A percentile compares a stretch with the other conserved stretches of the same genome.
Evolutionary conservation across 2,329 filamentous ascomycete species (phyloP).

Genomic region (Hypoxylon sp.): DNA sequence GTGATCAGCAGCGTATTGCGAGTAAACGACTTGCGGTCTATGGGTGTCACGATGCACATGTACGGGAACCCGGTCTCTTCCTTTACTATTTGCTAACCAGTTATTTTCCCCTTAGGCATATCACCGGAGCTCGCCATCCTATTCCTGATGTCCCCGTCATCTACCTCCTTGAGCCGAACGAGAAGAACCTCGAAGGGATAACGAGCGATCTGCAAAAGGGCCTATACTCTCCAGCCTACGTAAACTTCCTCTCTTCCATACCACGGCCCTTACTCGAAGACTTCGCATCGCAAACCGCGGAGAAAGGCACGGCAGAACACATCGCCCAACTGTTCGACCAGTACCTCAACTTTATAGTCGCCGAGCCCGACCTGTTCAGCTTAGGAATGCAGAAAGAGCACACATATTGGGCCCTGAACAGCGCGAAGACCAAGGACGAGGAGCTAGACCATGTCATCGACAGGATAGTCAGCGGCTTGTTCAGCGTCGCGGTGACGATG

Average conservation of each 20-base stretch:
- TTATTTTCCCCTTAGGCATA: constrained; percentile 64
- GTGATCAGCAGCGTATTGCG: constrained; percentile 95
- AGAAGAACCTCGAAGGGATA: constrained; percentile 81
- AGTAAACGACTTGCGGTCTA: constrained; percentile 89
- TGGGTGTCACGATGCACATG: constrained; percentile 98
- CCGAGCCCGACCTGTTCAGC: constrained; percentile 94
- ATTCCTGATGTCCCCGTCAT: constrained; percentile 97
- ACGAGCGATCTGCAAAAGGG: constrained; percentile 85
- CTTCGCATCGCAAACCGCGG: constrained; percentile 87
- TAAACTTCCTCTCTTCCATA: constrained; percentile 96
- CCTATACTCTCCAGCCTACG: constrained; percentile 90
- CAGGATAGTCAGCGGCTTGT: constrained; percentile 92
- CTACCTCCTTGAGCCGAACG: constrained; percentile 91
- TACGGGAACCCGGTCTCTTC: constrained; percentile 51
- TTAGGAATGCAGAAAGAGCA: constrained; percentile 89
- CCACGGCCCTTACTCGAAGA: constrained; percentile 91
- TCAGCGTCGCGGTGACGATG: constrained; percentile 98
- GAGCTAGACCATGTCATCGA: constrained; percentile 89
- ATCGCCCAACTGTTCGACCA: constrained; percentile 96
- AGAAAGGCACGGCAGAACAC: constrained; percentile 83
- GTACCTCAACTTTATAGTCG: constrained; percentile 96
- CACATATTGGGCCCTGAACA: constrained; percentile 96
- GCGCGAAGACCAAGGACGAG: constrained; percentile 86
- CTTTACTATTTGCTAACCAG: constrained; percentile 36
- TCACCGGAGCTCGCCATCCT: constrained; percentile 80